Conservation (phyloP, 163 green algal genomes). For the Chloromonas sp. region DNA sequence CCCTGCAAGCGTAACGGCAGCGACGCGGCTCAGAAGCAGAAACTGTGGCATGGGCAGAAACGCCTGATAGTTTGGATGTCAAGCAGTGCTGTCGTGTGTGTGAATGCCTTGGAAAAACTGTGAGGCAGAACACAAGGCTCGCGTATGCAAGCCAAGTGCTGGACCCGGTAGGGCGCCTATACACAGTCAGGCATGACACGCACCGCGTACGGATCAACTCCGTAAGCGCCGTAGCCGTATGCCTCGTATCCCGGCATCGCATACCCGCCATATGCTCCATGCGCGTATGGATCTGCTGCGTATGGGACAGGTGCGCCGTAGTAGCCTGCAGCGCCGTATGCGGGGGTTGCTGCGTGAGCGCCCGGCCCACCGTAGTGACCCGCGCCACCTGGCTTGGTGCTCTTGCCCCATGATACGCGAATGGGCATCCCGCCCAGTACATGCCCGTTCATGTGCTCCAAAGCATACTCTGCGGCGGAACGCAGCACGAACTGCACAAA, state of each 20-base stretch:
- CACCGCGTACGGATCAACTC: too few relatives aligned
- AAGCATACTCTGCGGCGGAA: slow-evolving; percentile 61
- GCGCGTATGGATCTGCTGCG: neutral
- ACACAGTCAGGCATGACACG: too few relatives aligned
- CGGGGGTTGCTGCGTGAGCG: neutral
- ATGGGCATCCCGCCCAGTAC: slow-evolving; percentile 51
- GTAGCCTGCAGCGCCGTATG: neutral
- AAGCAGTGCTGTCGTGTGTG: too few relatives aligned
- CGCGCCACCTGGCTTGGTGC: neutral
- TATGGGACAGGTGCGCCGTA: neutral
- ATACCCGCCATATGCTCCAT: neutral
- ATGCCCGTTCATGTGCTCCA: slow-evolving; percentile 61
- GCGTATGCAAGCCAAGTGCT: too few relatives aligned
- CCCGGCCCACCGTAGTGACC: neutral
- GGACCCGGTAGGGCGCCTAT: too few relatives aligned
- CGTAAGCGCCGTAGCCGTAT: too few relatives aligned
- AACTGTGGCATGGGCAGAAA: too few relatives aligned
- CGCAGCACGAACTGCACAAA: slow-evolving; percentile 85
- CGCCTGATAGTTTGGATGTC: too few relatives aligned
- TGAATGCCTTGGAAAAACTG: too few relatives aligned
- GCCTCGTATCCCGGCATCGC: too few relatives aligned
- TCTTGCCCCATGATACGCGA: slow-evolving; percentile 74
- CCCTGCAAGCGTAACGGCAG: neutral
- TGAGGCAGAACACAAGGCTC: too few relatives aligned
- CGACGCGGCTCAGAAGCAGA: too few relatives aligned